Conservation (phyloP, 2,329 filamentous ascomycete genomes). For the Lasiodiplodia theobromae region DNA sequence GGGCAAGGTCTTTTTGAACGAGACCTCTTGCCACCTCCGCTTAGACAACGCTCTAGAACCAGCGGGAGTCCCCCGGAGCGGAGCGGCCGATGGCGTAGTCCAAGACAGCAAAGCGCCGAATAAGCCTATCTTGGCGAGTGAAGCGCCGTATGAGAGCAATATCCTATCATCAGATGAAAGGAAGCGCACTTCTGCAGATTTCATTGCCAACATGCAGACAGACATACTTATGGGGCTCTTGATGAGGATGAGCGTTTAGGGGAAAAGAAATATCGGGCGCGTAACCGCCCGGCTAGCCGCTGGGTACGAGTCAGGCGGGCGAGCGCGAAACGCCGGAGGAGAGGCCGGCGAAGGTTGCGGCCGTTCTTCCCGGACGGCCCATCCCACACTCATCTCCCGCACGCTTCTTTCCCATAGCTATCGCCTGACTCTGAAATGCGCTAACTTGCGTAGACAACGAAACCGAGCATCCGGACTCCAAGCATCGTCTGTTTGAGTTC, state of each 20-base stretch:
- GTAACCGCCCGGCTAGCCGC: background rate
- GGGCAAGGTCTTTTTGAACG: background rate
- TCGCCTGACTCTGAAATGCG: background rate
- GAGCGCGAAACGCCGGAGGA: background rate
- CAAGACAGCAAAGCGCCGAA: background rate
- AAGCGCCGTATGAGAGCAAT: background rate
- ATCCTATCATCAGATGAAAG: too few relatives aligned
- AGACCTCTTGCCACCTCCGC: background rate
- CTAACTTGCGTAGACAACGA: background rate
- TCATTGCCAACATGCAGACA: too few relatives aligned
- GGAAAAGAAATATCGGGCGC: background rate
- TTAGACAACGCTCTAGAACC: background rate
- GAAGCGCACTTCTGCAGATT: too few relatives aligned
- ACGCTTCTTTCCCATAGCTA: background rate
- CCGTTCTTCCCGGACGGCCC: background rate
- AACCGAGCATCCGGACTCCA: background rate
- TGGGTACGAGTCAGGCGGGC: background rate
- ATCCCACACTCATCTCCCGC: background rate
- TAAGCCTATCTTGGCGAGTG: background rate
- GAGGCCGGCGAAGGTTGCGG: background rate
- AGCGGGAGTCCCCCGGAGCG: background rate
- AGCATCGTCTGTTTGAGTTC: background rate
- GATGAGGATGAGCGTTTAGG: background rate
- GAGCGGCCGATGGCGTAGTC: background rate
- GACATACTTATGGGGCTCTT: background rate